Percentiles rank a stretch among this genome's conserved stretches.
phyloP scores from a whole-genome alignment of 139 green algal species.

The Picochlorum sp. region DNA sequence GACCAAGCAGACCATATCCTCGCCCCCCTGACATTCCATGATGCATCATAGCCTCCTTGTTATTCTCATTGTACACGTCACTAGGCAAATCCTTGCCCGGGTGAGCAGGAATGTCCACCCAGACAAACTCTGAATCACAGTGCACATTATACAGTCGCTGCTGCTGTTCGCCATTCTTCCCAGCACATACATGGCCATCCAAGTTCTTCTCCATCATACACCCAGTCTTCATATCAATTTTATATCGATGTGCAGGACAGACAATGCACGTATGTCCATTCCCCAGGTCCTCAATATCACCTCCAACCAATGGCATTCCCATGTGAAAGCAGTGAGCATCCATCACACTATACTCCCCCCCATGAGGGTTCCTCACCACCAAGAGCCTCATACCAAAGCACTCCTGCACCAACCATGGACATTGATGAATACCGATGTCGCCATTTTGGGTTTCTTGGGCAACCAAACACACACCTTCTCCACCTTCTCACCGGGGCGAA shows the following conservation, averaged over 20 bases:
- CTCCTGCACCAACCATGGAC: conserved; percentile 14
- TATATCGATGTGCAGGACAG: conserved; percentile 30
- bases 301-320: conserved; percentile 16
- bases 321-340: conserved; percentile 34
- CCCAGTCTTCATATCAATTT: conserved; percentile 24
- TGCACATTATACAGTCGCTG: conserved; percentile 42
- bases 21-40: background rate
- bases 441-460: background rate
- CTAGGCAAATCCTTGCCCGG: conserved; percentile 13
- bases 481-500: conserved; percentile 20
- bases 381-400: conserved; percentile 18
- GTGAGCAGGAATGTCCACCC: conserved; percentile 23
- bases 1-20: conserved; percentile 16
- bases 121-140: conserved; percentile 30
- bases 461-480: conserved; percentile 17
- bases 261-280: conserved; percentile 27
- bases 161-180: conserved; percentile 21
- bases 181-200: conserved; percentile 11
- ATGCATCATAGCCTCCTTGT: background rate
- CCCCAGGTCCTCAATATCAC: conserved; percentile 32
- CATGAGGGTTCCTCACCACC: conserved; percentile 9
- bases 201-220: conserved; percentile 25
- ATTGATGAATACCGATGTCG: background rate
- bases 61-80: conserved; percentile 22
- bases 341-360: conserved; percentile 12